Percentiles rank a stretch among this genome's conserved stretches.
These are phyloP conservation scores for Eutrema japonicum DNA, from an alignment of 345 rosid species.

Conservation along the genomic window DNA sequence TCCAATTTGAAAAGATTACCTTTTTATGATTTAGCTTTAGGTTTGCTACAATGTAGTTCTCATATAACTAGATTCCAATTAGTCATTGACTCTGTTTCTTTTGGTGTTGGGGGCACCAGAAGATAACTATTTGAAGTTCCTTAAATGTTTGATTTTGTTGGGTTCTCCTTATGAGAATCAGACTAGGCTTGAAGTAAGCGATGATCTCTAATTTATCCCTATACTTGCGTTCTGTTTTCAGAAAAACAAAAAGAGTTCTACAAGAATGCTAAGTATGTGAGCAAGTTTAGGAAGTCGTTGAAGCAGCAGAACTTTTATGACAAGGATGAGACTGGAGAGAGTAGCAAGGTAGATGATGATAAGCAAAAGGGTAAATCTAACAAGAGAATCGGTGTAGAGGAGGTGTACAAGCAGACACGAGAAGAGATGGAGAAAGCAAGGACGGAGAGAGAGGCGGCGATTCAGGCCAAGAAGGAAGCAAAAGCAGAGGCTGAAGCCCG, in stretches of 20 bases:
- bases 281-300: conserved; percentile 62
- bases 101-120: background rate
- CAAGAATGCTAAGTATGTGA: conserved; percentile 77
- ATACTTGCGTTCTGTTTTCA: conserved; percentile 23
- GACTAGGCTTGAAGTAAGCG: conserved; percentile 5
- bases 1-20: background rate
- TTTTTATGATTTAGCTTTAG: background rate
- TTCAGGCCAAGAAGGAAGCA: conserved; percentile 70
- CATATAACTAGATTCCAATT: background rate
- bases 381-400: conserved; percentile 52
- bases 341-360: conserved; percentile 42
- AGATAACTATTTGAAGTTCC: background rate
- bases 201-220: background rate
- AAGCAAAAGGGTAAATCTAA: conserved; percentile 26
- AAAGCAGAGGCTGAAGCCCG: conserved; percentile 68
- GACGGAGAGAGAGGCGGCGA: conserved; percentile 62
- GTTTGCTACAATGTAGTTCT: no score
- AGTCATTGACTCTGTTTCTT: background rate
- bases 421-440: conserved; percentile 72
- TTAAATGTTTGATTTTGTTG: background rate
- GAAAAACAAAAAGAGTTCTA: conserved; percentile 79
- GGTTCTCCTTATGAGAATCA: conserved; percentile 5
- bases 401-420: conserved; percentile 64
- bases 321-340: conserved; percentile 40
- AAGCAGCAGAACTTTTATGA: conserved; percentile 54